Conservation (phyloP, 1,284 basidiomycete genomes). For the Cystobasidium slooffiae region DNA sequence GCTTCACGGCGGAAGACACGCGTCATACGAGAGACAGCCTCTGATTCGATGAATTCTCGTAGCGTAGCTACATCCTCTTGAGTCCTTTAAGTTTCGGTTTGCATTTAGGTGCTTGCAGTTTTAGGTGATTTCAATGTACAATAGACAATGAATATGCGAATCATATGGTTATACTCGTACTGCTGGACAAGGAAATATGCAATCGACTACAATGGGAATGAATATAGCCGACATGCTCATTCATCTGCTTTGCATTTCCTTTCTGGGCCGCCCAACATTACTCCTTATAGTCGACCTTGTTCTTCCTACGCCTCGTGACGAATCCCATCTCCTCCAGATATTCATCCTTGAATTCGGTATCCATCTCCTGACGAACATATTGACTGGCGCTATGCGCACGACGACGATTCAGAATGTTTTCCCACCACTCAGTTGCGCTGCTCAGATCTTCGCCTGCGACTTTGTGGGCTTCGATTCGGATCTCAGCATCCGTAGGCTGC, state of each 20-base stretch:
- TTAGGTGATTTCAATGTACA: not conserved
- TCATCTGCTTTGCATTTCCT: not conserved
- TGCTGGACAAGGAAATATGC: not conserved
- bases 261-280: not conserved
- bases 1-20: not conserved
- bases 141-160: too few relatives aligned
- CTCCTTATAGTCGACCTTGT: conserved; percentile 32
- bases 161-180: too few relatives aligned
- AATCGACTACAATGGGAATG: not conserved
- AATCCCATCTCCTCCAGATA: conserved; percentile 5
- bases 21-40: conserved; percentile 19
- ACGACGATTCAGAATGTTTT: not conserved
- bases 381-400: not conserved
- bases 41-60: not conserved
- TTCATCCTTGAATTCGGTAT: conserved; percentile 2
- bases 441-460: conserved; percentile 16
- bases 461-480: conserved; percentile 1
- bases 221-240: not conserved
- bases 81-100: too few relatives aligned
- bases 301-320: not conserved
- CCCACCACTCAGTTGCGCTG: conserved; percentile 3
- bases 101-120: not conserved
- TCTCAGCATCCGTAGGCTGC: not conserved
- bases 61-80: not conserved
- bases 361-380: not conserved